Conservation (phyloP, 164 flowering plant species). For the Amborella trichopoda region DNA sequence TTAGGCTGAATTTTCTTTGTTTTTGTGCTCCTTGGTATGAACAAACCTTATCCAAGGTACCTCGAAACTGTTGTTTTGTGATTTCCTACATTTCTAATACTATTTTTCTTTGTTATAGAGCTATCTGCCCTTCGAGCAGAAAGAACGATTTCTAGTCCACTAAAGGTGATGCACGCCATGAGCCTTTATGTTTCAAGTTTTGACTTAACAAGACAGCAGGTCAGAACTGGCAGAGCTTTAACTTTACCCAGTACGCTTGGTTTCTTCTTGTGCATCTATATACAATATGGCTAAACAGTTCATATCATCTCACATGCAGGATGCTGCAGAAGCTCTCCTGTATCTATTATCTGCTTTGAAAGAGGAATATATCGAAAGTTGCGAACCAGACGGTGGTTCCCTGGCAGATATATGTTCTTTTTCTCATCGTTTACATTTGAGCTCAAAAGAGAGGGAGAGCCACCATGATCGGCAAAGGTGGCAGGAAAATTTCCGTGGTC, state of each 20-base stretch:
- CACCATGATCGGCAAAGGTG: conserved; percentile 51
- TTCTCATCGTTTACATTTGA: conserved; percentile 26
- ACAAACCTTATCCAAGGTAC: no score
- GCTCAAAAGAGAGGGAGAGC: conserved; percentile 9
- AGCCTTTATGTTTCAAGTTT: conserved; percentile 48
- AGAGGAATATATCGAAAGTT: conserved; percentile 53
- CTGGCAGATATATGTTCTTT: conserved; percentile 36
- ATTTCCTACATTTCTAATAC: no score
- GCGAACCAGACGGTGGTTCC: conserved; percentile 28
- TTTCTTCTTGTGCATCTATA: no score
- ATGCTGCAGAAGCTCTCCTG: conserved; percentile 87
- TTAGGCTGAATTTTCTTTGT: no score
- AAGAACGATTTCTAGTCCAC: conserved; percentile 40
- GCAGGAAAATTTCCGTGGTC: conserved; percentile 57
- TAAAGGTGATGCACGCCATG: conserved; percentile 63
- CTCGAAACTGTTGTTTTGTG: no score
- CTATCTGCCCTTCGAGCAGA: conserved; percentile 23
- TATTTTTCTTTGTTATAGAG: conserved; percentile 28
- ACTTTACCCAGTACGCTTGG: background rate
- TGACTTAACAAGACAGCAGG: conserved; percentile 78
- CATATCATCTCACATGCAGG: conserved; percentile 25
- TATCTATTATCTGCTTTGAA: conserved; percentile 68
- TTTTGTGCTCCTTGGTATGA: no score
- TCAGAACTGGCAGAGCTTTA: conserved; percentile 5
- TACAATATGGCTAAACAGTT: no score